Evolutionary conservation across 2,329 filamentous ascomycete genomes (phyloP).

Genomic region (Aspergillus vadensis): DNA sequence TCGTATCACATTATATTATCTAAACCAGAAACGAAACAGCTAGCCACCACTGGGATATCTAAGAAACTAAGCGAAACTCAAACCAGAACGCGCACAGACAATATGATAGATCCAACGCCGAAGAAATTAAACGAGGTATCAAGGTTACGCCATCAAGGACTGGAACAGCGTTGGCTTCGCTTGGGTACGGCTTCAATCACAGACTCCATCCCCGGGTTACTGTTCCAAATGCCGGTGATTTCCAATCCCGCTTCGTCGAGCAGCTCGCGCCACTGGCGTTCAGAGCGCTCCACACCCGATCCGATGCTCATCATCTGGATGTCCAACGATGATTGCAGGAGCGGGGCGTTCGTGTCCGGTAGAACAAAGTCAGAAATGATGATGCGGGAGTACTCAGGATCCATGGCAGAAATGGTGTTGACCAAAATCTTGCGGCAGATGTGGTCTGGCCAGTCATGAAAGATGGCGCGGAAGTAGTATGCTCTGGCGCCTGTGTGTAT

Average conservation of each 20-base stretch:
- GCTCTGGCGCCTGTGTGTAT: slow-evolving; percentile 29
- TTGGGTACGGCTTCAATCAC: slow-evolving; percentile 30
- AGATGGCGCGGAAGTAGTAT: slow-evolving; percentile 43
- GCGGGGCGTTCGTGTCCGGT: slow-evolving; percentile 30
- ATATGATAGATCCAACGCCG: neutral
- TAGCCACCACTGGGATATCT: no score
- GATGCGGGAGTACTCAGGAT: slow-evolving; percentile 32
- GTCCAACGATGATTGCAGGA: slow-evolving; percentile 36
- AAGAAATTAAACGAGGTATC: neutral
- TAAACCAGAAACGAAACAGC: no score
- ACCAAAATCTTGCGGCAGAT: slow-evolving; percentile 35
- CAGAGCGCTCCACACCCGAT: slow-evolving; percentile 37
- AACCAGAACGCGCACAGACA: neutral
- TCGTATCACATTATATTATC: no score
- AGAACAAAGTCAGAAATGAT: slow-evolving; percentile 42
- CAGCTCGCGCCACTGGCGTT: slow-evolving; percentile 35
- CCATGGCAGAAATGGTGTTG: slow-evolving; percentile 37
- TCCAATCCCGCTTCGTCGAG: slow-evolving; percentile 32
- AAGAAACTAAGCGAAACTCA: no score
- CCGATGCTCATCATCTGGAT: slow-evolving; percentile 44
- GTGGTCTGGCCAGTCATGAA: slow-evolving; percentile 42
- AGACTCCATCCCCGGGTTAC: slow-evolving; percentile 30
- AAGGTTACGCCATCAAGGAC: neutral
- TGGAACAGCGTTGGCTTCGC: no score
- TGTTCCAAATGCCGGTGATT: slow-evolving; percentile 32